Evolutionary conservation across 2,329 filamentous ascomycete genomes (phyloP).

Genomic region (Colletotrichum tanaceti): DNA sequence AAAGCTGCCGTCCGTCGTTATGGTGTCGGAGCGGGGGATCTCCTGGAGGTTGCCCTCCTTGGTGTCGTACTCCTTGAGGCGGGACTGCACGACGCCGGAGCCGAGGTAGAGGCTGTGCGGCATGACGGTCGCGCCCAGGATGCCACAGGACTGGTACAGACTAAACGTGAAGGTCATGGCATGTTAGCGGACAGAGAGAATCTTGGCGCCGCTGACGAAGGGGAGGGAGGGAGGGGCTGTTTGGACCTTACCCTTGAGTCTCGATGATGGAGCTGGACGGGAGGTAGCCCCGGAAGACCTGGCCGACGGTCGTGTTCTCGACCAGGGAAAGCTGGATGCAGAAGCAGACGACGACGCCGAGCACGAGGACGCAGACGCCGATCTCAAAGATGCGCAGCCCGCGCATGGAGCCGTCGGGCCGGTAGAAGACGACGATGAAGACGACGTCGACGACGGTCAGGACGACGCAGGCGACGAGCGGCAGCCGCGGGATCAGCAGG

Average conservation of each 20-base stretch:
- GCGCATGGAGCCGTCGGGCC: slow-evolving; percentile 67
- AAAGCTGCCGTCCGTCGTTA: slow-evolving; percentile 48
- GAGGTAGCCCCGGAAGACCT: slow-evolving; percentile 75
- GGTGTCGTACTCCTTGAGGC: slow-evolving; percentile 72
- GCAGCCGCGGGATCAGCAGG: slow-evolving; percentile 71
- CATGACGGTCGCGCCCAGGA: slow-evolving; percentile 83
- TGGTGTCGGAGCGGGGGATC: slow-evolving; percentile 50
- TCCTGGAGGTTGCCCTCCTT: slow-evolving; percentile 58
- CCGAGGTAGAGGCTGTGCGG: slow-evolving; percentile 76
- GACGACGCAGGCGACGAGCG: slow-evolving; percentile 74
- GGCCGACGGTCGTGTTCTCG: slow-evolving; percentile 62
- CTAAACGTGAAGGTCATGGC: slow-evolving; percentile 18
- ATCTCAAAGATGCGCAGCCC: slow-evolving; percentile 71
- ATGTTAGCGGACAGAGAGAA: slow-evolving; percentile 2
- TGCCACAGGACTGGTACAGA: slow-evolving; percentile 78
- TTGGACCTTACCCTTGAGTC: slow-evolving; percentile 60
- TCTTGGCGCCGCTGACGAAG: no score
- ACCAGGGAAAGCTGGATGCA: slow-evolving; percentile 76
- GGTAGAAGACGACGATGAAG: slow-evolving; percentile 74
- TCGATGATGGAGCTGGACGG: slow-evolving; percentile 70
- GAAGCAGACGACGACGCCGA: slow-evolving; percentile 77
- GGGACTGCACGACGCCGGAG: slow-evolving; percentile 75
- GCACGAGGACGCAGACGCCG: slow-evolving; percentile 71
- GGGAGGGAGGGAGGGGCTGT: neutral
- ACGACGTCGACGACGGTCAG: slow-evolving; percentile 76